Evolutionary conservation across 2,329 filamentous ascomycete species (phyloP).

Genomic region (Niveomyces coronatus): DNA sequence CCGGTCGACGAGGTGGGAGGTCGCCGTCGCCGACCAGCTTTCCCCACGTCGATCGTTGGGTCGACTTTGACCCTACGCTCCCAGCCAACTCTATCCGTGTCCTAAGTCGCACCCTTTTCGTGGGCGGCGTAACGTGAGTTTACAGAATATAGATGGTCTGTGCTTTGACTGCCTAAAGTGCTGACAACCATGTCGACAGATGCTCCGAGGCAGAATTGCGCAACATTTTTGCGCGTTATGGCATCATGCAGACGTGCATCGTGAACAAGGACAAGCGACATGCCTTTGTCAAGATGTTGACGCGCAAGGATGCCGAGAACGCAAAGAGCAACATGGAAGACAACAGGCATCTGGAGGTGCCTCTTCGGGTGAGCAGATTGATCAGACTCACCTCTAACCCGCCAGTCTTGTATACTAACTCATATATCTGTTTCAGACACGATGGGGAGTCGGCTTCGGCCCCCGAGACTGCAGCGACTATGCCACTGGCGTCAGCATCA

Average conservation of each 20-base stretch:
- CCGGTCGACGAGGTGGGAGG: slow-evolving; percentile 50
- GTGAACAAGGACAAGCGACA: slow-evolving; percentile 97
- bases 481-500: slow-evolving; percentile 79
- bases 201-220: slow-evolving; percentile 75
- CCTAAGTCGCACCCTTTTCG: slow-evolving; percentile 87
- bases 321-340: slow-evolving; percentile 86
- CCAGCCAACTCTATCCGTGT: slow-evolving; percentile 79
- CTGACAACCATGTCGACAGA: slow-evolving; percentile 30
- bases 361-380: slow-evolving; percentile 60
- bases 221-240: slow-evolving; percentile 68
- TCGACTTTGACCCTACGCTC: slow-evolving; percentile 68
- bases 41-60: slow-evolving; percentile 48
- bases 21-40: slow-evolving; percentile 44
- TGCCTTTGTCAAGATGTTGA: slow-evolving; percentile 98
- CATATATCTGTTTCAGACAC: slow-evolving; percentile 47
- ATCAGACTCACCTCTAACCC: neutral
- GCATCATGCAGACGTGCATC: slow-evolving; percentile 91
- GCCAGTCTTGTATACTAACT: slow-evolving; percentile 14
- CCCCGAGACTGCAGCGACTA: slow-evolving; percentile 97
- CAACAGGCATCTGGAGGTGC: slow-evolving; percentile 58
- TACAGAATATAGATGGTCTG: neutral
- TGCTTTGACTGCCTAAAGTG: neutral
- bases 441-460: slow-evolving; percentile 96
- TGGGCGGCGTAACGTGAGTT: slow-evolving; percentile 84
- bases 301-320: slow-evolving; percentile 68